Evolutionary conservation across 768 basidiomycete genomes (phyloP), one percentile per base, ranked within the genome.

Genomic region (Tricholoma hemisulphureum): DNA sequence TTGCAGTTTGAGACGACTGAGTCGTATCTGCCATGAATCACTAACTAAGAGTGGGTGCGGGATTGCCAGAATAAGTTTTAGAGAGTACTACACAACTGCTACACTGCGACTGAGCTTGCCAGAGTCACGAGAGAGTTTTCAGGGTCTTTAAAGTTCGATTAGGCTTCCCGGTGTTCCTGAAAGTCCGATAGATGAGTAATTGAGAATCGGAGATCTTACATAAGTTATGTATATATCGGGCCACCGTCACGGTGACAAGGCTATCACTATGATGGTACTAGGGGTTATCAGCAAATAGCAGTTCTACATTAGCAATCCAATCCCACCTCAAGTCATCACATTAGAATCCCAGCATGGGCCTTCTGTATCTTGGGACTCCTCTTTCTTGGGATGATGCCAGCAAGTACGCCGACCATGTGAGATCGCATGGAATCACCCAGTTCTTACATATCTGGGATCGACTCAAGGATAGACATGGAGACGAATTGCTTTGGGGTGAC

Each of bases 81-180:
- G n/a, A n/a, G n/a, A n/a, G n/a, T n/a, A n/a, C n/a, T n/a, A n/a
- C n/a, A n/a, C n/a, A n/a, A n/a, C n/a, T n/a, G n/a, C n/a, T n/a
- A n/a, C n/a, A n/a, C n/a, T n/a, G n/a, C n/a, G n/a, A n/a, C n/a
- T n/a, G n/a, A n/a, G n/a, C n/a, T 45, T 95, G 93, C 66, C 95
- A 96, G 63, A 93, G 94, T 2, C 93, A 95, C 60, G 94, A 96
- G 65, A 92, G 93, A 5, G 89, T 91, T 1, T 94, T 98, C 66
- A 97, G 94, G 2, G 98, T 96, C n/a, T 98, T 99, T 71, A 98
- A 98, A 65, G 94, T 99, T 13, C 84, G 97, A 34, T 74, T 98
- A 20, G 97, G 97, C 3, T 85, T 2, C 43, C 43, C 14, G 43
- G 95, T 61, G 86, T 95, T 9, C 85, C 91, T 43, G 86, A 87